Evolutionary conservation across 352 stramenopile genomes (phyloP).

Genomic region (Globisporangium megalacanthum): DNA sequence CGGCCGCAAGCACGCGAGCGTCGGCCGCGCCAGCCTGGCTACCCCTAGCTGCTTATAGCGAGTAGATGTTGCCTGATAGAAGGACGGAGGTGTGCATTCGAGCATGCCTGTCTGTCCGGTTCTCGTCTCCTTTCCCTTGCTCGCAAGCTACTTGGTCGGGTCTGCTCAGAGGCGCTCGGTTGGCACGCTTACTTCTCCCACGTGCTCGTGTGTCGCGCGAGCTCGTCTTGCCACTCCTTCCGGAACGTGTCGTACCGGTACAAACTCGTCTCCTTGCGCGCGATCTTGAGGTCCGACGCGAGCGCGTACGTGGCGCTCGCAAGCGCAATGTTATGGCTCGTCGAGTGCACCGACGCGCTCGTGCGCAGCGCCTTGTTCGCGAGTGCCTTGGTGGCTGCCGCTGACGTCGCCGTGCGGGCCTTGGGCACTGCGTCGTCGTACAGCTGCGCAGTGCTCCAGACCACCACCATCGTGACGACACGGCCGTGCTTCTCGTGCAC

Average conservation of each 20-base stretch:
- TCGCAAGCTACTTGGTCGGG: too few species aligned
- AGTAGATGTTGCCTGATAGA: too few species aligned
- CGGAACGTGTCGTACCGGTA: constrained; percentile 79
- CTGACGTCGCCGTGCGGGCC: constrained; percentile 10
- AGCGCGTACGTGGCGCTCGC: constrained; percentile 24
- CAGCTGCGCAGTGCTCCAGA: constrained; percentile 76
- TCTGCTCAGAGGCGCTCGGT: not conserved
- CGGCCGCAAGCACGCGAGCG: not conserved
- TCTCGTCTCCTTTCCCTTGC: too few species aligned
- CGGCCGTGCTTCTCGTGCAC: constrained; percentile 40
- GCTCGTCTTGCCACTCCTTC: constrained; percentile 65
- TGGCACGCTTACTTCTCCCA: constrained; percentile 23
- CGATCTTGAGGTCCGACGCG: constrained; percentile 56
- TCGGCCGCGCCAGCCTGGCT: constrained; percentile 1
- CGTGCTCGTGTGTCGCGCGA: constrained; percentile 42
- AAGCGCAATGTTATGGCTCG: constrained; percentile 25
- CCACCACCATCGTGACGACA: constrained; percentile 56
- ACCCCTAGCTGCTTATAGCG: too few species aligned
- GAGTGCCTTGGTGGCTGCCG: constrained; percentile 12
- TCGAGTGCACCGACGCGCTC: constrained; percentile 27
- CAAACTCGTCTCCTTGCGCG: constrained; percentile 48
- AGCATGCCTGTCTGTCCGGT: too few species aligned
- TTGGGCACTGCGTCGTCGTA: constrained; percentile 39
- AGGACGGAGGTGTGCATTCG: too few species aligned
- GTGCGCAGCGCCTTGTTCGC: constrained; percentile 9